Evolutionary conservation across 768 basidiomycete species (phyloP).

Genomic region (Termitomyces sp.): DNA sequence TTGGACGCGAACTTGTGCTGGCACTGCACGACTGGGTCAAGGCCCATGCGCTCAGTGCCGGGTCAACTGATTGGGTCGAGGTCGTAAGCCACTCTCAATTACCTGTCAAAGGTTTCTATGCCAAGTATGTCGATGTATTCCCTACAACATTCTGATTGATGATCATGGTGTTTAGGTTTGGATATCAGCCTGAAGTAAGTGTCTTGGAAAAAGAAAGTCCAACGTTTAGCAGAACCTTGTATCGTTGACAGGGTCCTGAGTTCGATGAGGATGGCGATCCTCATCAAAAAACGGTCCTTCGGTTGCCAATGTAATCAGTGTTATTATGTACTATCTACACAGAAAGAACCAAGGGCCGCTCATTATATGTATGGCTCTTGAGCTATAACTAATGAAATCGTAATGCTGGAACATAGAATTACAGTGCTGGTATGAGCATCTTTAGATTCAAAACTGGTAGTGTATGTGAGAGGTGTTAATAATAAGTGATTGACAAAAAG

Average conservation of each 20-base stretch:
- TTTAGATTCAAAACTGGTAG: slow-evolving; percentile 16
- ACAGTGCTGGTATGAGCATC: slow-evolving; percentile 20
- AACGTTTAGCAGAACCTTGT: background rate
- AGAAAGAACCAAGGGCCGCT: background rate
- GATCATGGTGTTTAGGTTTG: slow-evolving; percentile 43
- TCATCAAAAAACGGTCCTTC: slow-evolving; percentile 77
- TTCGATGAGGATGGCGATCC: slow-evolving; percentile 84
- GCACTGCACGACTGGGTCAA: slow-evolving; percentile 56
- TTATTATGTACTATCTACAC: slow-evolving; percentile 1
- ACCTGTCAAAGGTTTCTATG: slow-evolving; percentile 66
- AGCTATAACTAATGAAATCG: background rate
- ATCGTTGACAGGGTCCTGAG: slow-evolving; percentile 48
- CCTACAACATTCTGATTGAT: background rate
- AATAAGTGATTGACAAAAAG: background rate
- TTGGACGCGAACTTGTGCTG: slow-evolving; percentile 64
- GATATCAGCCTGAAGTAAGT: slow-evolving; percentile 61
- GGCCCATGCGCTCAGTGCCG: slow-evolving; percentile 30
- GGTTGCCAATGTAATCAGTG: slow-evolving; percentile 30
- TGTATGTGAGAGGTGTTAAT: slow-evolving; percentile 5
- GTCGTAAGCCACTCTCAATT: slow-evolving; percentile 70
- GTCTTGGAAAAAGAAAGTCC: slow-evolving; percentile 4
- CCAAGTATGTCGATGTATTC: slow-evolving; percentile 47
- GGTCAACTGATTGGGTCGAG: slow-evolving; percentile 23
- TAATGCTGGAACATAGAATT: slow-evolving; percentile 22
- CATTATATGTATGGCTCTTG: background rate